Base-by-base conservation (phyloP, 441 rosid genomes). In the Bocquillonia castaneifolia region DNA sequence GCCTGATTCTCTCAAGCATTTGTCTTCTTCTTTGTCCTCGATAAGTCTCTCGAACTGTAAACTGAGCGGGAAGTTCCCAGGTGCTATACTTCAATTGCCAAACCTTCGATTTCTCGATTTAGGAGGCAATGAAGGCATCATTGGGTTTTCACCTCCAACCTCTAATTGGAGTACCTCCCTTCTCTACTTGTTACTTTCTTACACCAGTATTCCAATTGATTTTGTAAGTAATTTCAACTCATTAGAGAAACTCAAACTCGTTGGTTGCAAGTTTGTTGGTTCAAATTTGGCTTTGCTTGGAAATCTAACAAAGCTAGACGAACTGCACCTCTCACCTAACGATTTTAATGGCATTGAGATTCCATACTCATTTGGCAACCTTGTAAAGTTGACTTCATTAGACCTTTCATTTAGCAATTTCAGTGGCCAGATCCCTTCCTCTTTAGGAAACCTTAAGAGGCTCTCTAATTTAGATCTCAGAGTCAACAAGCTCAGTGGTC, bases 201-300 rank as follows among this genome's bases (percentile, higher is more conserved):
- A n/a, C n/a, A n/a, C n/a, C n/a, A n/a, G n/a, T n/a, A n/a, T n/a
- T n/a, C n/a, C n/a, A n/a, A n/a, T n/a, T n/a, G n/a, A n/a, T n/a
- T n/a, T n/a, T n/a, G n/a, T n/a, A n/a, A 53, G 36, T 37, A 17
- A 25, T 37, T 66, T 60, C 22, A 66, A 37, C 60, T 53, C 47
- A 0, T 23, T 65, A 3, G 17, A 12, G 17, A 3, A 0, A 13
- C 1, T 65, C 9, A 0, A n/a, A 6, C 47, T 65, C 10, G 0
- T 4, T 8, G 5, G 22, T 14, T 52, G 50, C 36, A 65, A 65
- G 1, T 52, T 39, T 53, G 6, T 18, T 17, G 51, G 48, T 2
- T 37, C 51, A 10, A 17, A 36, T 25, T 25, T 66, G 2, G 47
- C 7, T 28, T 29, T 64, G 13, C 48, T 64, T 32, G 68, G 68